Base-by-base conservation (phyloP, 441 rosid species). In the Adansonia madagascariensis region DNA sequence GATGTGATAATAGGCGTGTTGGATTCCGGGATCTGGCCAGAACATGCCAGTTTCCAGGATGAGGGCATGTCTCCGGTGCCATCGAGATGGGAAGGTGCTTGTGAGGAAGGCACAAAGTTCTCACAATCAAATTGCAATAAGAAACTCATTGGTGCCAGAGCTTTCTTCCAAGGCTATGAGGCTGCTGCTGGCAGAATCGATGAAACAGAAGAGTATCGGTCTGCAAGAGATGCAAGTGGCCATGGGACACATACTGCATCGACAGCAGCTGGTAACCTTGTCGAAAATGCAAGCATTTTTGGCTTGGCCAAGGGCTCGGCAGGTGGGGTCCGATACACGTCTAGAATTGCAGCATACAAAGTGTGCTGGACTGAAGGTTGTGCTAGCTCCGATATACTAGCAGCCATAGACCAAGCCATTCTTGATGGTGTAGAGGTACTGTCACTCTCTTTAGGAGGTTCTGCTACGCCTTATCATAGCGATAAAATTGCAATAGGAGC, bases 221-320 rank as follows among this genome's bases (percentile, higher is more conserved):
- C 95, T 27, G 78, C 95, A 14, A 83, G 93, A 49, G 95, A 89
- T 66, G 55, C 76, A 55, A 81, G 85, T 69, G 93, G 95, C 56
- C 95, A 91, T 46, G 95, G 93, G 39, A 88, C 93, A n/a, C 93
- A 91, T 82, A 91, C 95, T 3, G 88, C 95, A 49, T 88, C 95
- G 27, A 89, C 92, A 0, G 93, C 91, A 9, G 93, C 83, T 0
- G 93, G 93, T n/a, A 82, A 71, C 78, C 68, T 80, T 0, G 93
- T 85, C 1, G 71, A 24, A 12, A 60, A 71, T 31, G 92, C 89
- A 15, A 83, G 77, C 79, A 70, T 83, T 76, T 84, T 73, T 50
- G 91, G 91, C 46, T 65, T 82, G 46, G 95, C 88, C 0, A 76
- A 77, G 75, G 93, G 95, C 15, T 59, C 4, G 59, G 83, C 31